phyloP scores from a whole-genome alignment of 1,139 yeast species.

The Saccharomycopsis hybrid region DNA sequence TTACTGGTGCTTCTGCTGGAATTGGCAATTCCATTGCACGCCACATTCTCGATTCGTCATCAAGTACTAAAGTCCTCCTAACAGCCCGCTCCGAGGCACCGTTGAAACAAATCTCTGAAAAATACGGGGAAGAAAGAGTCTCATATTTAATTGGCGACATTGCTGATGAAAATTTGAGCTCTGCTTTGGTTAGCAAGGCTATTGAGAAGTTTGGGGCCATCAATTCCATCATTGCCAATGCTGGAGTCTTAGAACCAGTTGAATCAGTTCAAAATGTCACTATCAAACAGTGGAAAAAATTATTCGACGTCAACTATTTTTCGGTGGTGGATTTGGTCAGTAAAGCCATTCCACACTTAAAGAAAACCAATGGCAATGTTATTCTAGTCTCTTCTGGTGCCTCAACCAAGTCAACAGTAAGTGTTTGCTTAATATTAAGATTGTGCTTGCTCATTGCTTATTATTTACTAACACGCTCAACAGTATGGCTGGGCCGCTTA shows the following conservation, averaged over 20 bases:
- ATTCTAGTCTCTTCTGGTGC: conserved; percentile 88
- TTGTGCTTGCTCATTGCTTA: too few species aligned
- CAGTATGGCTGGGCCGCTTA: conserved; percentile 80
- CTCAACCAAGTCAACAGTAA: conserved; percentile 44
- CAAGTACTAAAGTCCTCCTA: conserved; percentile 47
- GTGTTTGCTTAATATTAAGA: conserved; percentile 15
- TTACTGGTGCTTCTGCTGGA: conserved; percentile 76
- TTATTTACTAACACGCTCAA: not conserved
- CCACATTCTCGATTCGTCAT: conserved; percentile 36
- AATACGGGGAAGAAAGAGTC: conserved; percentile 46
- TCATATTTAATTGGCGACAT: conserved; percentile 65
- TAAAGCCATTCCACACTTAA: conserved; percentile 52
- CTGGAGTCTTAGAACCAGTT: conserved; percentile 84
- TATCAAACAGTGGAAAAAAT: conserved; percentile 50
- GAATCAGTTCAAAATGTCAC: conserved; percentile 41
- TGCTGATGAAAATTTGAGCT: conserved; percentile 38
- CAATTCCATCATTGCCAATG: conserved; percentile 74
- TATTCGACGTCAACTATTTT: conserved; percentile 75
- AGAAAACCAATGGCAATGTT: conserved; percentile 50
- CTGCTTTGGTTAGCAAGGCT: conserved; percentile 42
- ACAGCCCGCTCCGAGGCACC: conserved; percentile 59
- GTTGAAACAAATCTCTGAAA: conserved; percentile 37
- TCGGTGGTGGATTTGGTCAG: conserved; percentile 62
- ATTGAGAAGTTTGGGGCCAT: conserved; percentile 50
- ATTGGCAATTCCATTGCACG: conserved; percentile 71